Base-by-base conservation (phyloP, 257 asterid genomes). In the Capsicum pubescens region DNA sequence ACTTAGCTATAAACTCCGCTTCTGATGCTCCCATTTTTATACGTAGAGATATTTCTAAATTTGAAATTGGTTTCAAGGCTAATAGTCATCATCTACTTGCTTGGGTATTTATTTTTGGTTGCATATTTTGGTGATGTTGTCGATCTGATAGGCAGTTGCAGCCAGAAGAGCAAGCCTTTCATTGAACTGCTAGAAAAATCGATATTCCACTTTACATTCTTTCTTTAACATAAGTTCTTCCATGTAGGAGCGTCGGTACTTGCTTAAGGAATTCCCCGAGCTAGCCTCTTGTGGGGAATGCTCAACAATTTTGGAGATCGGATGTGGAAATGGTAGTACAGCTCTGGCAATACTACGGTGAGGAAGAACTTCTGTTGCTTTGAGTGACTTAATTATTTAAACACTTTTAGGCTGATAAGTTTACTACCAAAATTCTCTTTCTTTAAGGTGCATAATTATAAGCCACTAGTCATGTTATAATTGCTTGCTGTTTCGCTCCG, bases 321-420 rank as follows among this genome's bases (percentile, higher is more conserved):
- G 99, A 55, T 96, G 99, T 89, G 99, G 99, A 58, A 96, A 92
- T 86, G 99, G 98, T 81, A 94, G 99, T 70, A 93, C 98, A 8
- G 97, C 92, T 86, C 87, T 96, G 78, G 92, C 98, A 52, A 85
- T 96, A 81, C 84, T 96, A 76, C 87, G 90, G 92, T 88, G 87
- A 80, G 44, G 42, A n/a, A 13, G 14, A 83, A 7, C 5, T 63
- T 66, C 44, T n/a, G 17, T 14, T 81, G 4, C 58, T 36, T 85
- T 71, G 32, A 39, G 71, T 69, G 12, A 15, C 7, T 55, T 16
- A 6, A 26, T 50, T 15, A n/a, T n/a, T 36, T 42, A 32, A 26
- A 72, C 16, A 26, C n/a, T 82, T 14, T 48, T n/a, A 48, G 42
- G 50, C 36, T 32, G 48, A 81, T 60, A 21, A 21, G 26, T 63